Evolutionary conservation across 768 basidiomycete species (phyloP).

Genomic region (Lepiota venenata): DNA sequence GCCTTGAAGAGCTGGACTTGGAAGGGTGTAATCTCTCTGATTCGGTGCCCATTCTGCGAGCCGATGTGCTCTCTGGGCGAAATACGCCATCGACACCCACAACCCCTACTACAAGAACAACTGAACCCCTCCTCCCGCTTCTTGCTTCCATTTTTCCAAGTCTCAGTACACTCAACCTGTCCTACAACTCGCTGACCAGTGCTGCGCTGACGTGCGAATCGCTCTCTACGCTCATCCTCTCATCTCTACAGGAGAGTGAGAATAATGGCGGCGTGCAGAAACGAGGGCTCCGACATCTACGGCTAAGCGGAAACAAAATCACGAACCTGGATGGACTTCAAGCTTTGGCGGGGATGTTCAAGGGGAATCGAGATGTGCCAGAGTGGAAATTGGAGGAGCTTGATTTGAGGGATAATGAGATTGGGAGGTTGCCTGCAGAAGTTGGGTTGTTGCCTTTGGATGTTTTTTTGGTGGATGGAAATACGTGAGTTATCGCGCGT

Average conservation of each 20-base stretch:
- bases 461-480: constrained; percentile 82
- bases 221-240: constrained; percentile 50
- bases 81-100: constrained; percentile 31
- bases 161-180: constrained; percentile 64
- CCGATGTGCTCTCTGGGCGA: constrained; percentile 19
- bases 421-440: constrained; percentile 63
- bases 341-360: constrained; percentile 60
- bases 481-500: constrained; percentile 66
- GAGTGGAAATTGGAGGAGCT: constrained; percentile 81
- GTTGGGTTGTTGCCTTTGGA: constrained; percentile 76
- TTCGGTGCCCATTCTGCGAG: constrained; percentile 43
- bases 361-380: constrained; percentile 55
- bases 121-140: constrained; percentile 53
- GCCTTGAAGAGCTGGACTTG: constrained; percentile 69
- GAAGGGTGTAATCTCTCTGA: constrained; percentile 73
- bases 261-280: constrained; percentile 19
- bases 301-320: constrained; percentile 67
- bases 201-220: constrained; percentile 44
- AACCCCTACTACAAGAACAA: constrained; percentile 30
- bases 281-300: constrained; percentile 61
- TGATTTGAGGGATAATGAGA: constrained; percentile 80
- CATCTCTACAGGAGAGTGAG: constrained; percentile 23
- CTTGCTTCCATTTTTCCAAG: constrained; percentile 69
- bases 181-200: constrained; percentile 68
- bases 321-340: constrained; percentile 60